phyloP scores from a whole-genome alignment of 352 stramenopile genomes.

The Phytophthora rubi region DNA sequence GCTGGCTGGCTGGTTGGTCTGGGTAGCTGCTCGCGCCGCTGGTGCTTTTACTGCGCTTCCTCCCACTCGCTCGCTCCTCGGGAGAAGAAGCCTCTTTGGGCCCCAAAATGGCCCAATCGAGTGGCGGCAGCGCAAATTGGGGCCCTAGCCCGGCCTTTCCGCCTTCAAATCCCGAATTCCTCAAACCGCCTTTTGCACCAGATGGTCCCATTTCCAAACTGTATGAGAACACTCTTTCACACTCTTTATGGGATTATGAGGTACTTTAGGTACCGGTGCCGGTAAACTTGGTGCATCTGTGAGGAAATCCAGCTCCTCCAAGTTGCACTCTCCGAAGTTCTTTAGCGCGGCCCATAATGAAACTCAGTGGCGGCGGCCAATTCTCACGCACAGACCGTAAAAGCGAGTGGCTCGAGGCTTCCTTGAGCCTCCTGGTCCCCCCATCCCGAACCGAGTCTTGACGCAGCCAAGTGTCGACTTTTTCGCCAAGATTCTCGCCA shows the following conservation, averaged over 20 bases:
- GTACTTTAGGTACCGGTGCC: too few species aligned
- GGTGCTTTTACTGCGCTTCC: conserved; percentile 9
- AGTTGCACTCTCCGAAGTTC: not conserved
- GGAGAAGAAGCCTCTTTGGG: conserved; percentile 37
- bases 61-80: conserved; percentile 25
- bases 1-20: conserved; percentile 2
- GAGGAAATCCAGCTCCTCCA: not conserved
- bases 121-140: conserved; percentile 3
- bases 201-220: not conserved
- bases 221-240: not conserved
- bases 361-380: conserved; percentile 6
- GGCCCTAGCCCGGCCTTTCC: conserved; percentile 23
- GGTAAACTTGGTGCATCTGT: not conserved
- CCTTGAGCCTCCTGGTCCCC: conserved; percentile 27
- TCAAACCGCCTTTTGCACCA: conserved; percentile 18
- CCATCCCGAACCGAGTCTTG: conserved; percentile 34
- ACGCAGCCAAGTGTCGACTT: conserved; percentile 26
- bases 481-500: conserved; percentile 16
- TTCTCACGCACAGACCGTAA: conserved; percentile 29
- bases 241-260: not conserved
- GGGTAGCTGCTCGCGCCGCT: conserved; percentile 7
- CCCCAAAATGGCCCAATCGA: conserved; percentile 8
- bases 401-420: conserved; percentile 22
- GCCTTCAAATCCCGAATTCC: conserved; percentile 36
- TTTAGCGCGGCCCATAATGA: not conserved